Base-by-base conservation (phyloP, 164 flowering plant genomes). In the Nelumbo lutea region DNA sequence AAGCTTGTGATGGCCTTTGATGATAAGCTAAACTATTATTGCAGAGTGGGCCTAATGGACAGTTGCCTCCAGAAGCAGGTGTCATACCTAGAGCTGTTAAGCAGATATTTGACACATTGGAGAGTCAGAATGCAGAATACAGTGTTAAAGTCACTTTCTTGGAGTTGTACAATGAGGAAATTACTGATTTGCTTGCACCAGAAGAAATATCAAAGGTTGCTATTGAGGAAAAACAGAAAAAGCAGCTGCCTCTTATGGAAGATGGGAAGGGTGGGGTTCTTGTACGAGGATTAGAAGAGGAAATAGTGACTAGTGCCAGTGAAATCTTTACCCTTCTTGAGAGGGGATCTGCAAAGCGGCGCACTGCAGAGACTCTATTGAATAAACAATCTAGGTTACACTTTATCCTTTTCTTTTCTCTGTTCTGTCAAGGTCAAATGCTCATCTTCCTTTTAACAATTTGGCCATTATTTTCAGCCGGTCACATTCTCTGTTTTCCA, bases 191-290 rank as follows among this genome's bases (percentile, higher is more conserved):
- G 70, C 90, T 95, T 51, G 90, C 97, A 4, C 94, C 94, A 0
- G 97, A 95, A 47, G 99, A 95, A 69, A 38, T 90, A 47, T 81
- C 88, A 1, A 92, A 77, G 78, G 81, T 83, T 72, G 46, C 82
- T 61, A 40, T 79, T 72, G 97, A 92, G 57, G 99, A 95, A 11
- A 92, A 84, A 79, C 91, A 86, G 71, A 95, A 87, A 69, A 95
- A 90, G 70, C 93, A 82, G 65, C 70, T 95, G 64, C 89, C 84
- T 58, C 83, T 95, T 38, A 95, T 95, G 98, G 99, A 95, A 73
- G 99, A 95, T 80, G 98, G 99, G 15, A 95, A 95, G 79, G 99
- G 99, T 46, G 99, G 99, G 0, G 99, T 95, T 70, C 87, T 95
- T 70, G 94, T 95, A 8, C 83, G 97, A 75, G 99, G 99, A 50